These are phyloP conservation scores for Leishmania gerbilli DNA, from an alignment of 208 protist species.

Conservation along the genomic window DNA sequence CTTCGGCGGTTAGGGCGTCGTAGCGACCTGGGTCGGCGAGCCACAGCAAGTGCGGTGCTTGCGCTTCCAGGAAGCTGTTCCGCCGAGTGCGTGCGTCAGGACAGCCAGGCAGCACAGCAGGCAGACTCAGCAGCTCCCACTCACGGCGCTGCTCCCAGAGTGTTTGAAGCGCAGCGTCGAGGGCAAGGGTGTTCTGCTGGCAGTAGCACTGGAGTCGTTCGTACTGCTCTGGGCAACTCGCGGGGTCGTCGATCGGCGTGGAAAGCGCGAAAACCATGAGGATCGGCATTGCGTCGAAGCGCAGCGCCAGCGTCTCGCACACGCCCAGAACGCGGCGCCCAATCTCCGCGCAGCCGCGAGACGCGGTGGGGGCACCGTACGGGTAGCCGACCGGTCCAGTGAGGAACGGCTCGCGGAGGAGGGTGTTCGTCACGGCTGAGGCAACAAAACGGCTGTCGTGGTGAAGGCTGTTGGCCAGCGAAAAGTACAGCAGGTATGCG, in stretches of 20 bases:
- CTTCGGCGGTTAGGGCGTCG: slow-evolving; percentile 60
- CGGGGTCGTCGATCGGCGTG: slow-evolving; percentile 52
- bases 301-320: slow-evolving; percentile 59
- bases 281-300: slow-evolving; percentile 63
- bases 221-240: slow-evolving; percentile 41
- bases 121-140: slow-evolving; percentile 80
- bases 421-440: slow-evolving; percentile 46
- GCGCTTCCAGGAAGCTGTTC: slow-evolving; percentile 52
- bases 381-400: slow-evolving; percentile 70
- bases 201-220: slow-evolving; percentile 55
- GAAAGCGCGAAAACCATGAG: slow-evolving; percentile 61
- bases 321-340: slow-evolving; percentile 44
- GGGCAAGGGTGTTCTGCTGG: slow-evolving; percentile 42
- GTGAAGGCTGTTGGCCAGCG: slow-evolving; percentile 42
- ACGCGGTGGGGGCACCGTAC: slow-evolving; percentile 53
- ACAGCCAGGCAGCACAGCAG: slow-evolving; percentile 40
- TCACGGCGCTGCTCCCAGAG: slow-evolving; percentile 59
- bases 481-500: slow-evolving; percentile 62
- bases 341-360: slow-evolving; percentile 25
- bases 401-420: slow-evolving; percentile 70
- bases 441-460: slow-evolving; percentile 32
- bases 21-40: slow-evolving; percentile 56
- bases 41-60: slow-evolving; percentile 83
- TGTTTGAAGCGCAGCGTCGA: slow-evolving; percentile 47
- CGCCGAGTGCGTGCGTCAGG: slow-evolving; percentile 35